Conservation (phyloP, 352 stramenopile genomes). For the Globisporangium mamillatum region DNA sequence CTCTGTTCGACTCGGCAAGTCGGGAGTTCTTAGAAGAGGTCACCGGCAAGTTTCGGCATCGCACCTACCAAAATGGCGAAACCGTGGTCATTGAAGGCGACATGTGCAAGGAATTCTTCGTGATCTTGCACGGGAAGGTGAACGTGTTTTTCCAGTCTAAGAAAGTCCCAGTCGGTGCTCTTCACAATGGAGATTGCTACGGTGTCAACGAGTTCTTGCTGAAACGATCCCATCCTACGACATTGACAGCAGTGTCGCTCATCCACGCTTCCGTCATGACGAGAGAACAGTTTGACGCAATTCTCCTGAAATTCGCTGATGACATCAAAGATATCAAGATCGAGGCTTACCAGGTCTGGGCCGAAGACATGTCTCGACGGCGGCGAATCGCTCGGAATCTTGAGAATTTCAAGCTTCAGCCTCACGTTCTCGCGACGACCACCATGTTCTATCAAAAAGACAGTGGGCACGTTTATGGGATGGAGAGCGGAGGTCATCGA, state of each 20-base stretch:
- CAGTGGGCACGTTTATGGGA: background rate
- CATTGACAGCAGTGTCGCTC: constrained; percentile 41
- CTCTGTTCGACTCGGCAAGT: constrained; percentile 60
- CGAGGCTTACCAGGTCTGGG: constrained; percentile 39
- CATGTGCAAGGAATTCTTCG: constrained; percentile 66
- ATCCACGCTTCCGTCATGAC: constrained; percentile 72
- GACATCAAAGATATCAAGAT: constrained; percentile 52
- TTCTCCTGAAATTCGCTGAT: constrained; percentile 58
- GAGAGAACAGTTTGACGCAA: constrained; percentile 64
- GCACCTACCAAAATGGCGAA: constrained; percentile 69
- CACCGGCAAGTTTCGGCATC: constrained; percentile 74
- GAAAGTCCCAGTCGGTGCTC: constrained; percentile 45
- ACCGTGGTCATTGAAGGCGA: constrained; percentile 68
- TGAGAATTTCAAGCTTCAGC: constrained; percentile 48
- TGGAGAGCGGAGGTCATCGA: background rate
- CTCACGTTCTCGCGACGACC: constrained; percentile 41
- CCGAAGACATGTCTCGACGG: constrained; percentile 32
- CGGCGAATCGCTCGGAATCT: constrained; percentile 44
- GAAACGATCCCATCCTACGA: constrained; percentile 35
- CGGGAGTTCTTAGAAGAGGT: constrained; percentile 75
- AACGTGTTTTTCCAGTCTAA: constrained; percentile 59
- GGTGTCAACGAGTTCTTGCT: constrained; percentile 69
- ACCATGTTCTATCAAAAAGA: constrained; percentile 63
- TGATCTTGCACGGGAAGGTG: constrained; percentile 56
- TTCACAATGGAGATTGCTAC: constrained; percentile 69